Base-by-base conservation (phyloP, 352 stramenopile genomes). In the Phytopythium vexans region DNA sequence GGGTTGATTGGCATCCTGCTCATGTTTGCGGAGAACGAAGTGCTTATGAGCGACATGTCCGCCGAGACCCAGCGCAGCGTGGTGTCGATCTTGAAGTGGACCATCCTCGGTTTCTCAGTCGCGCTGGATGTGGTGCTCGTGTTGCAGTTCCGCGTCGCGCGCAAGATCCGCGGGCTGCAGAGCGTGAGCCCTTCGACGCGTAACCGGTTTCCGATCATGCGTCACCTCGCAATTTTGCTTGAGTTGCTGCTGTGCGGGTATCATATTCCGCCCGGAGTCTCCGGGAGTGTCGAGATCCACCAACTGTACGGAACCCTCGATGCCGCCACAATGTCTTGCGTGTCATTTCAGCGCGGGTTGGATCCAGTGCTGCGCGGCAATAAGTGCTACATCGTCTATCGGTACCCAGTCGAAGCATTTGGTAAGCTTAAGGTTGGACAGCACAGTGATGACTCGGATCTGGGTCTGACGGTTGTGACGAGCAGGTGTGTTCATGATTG, bases 1-100 rank as follows among this genome's bases (percentile, higher is more conserved):
- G 80, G 56, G 12, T 57, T 86, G 0, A 14, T 75, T 1, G 81
- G 81, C 8, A 57, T 91, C 8, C 36, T 78, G 14, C 41, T 91
- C 32, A 91, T 91, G 81, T 70, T 91, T 4, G 64, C 54, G n/a
- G 68, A 88, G 52, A 90, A 88, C 52, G 77, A 90, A 40, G 57
- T 82, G 8, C 31, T 85, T 8, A 72, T 70, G 56, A 55, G 45
- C 8, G 62, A 43, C 3, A 33, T 49, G 6, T 10, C 6, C 41
- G 52, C 38, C 0, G 56, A 59, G 3, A n/a, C 48, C 14, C 32
- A 42, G 15, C 46, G 34, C 9, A 7, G 47, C 3, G 16, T 39
- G 0, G 44, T 84, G 0, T 16, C 68, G 3, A 56, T 49, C 3
- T 50, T 91, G 8, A 89, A 91, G 53, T 63, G 38, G 37, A 50